phyloP scores from a whole-genome alignment of 2,329 filamentous ascomycete species.

The Sporothrix euskadiensis region DNA sequence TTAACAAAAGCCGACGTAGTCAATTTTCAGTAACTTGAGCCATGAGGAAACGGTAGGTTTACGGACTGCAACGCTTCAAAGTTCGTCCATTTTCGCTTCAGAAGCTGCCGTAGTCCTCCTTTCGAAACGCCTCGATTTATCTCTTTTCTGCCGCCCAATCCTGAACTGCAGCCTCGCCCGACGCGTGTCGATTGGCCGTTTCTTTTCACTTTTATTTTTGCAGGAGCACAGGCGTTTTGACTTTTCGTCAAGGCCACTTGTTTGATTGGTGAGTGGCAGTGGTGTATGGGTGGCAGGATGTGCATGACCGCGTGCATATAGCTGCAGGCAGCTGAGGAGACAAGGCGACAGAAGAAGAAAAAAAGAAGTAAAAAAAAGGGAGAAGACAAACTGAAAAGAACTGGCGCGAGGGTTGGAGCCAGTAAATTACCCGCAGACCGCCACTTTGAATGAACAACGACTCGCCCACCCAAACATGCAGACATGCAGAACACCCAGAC shows the following conservation, averaged over 20 bases:
- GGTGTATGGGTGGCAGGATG: background rate
- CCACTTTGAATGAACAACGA: background rate
- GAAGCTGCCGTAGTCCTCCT: background rate
- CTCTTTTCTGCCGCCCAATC: background rate
- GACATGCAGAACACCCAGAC: conserved; percentile 9
- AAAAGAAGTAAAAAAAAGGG: background rate
- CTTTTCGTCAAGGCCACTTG: background rate
- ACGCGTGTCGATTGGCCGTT: conserved; percentile 19
- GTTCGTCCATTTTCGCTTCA: background rate
- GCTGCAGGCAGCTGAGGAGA: conserved; percentile 25
- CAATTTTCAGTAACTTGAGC: background rate
- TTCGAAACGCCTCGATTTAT: background rate
- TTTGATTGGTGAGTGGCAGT: conserved; percentile 8
- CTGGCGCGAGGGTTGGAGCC: background rate
- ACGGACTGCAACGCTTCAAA: background rate
- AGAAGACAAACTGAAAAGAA: background rate
- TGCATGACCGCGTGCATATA: conserved; percentile 23
- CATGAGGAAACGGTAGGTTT: background rate
- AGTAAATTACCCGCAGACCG: conserved; percentile 17
- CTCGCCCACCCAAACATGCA: conserved; percentile 8
- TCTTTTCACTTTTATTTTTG: background rate
- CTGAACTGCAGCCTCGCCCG: conserved; percentile 11
- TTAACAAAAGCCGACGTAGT: background rate
- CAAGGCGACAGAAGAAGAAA: background rate
- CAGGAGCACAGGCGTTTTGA: background rate